Evolutionary conservation across 352 stramenopile genomes (phyloP), one percentile per base, ranked within the genome.

Genomic region (Globisporangium splendens): DNA sequence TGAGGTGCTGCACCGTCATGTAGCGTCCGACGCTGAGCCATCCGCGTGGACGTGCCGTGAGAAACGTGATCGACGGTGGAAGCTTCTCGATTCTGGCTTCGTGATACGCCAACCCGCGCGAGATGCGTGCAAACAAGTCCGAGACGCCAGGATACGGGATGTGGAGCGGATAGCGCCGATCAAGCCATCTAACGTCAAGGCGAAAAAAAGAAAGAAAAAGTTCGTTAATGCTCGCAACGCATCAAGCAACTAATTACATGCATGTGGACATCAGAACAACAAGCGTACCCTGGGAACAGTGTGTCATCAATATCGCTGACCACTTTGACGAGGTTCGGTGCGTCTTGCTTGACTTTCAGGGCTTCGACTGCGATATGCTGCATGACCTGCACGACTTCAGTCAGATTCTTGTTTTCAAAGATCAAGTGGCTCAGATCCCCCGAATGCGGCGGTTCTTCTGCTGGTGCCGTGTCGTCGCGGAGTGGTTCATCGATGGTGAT

Each of bases 271-370:
- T n/a, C n/a, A 2, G 14, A 8, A 57, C 13, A n/a, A 8, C 11
- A 18, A 20, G 59, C 54, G 33, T 60, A 82, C 33, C 85, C 85
- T 8, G 85, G 66, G 41, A 90, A 93, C 7, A 94, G 64, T 24
- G 85, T 94, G 62, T 94, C 85, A 44, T 94, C 85, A 41, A 94
- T 94, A 50, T 94, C 85, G 50, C 85, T 94, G n/a, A 94, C 71
- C 7, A 94, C 84, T 58, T 94, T 94, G 28, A 94, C 58, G n/a
- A 94, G 65, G 5, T 83, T 58, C 15, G 83, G 78, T 39, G 71
- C 59, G 18, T 77, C 53, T 13, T 74, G 44, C 35, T 83, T 86
- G 14, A 91, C 83, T 42, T 89, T 88, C 46, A 89, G 47, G 41
- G 79, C 75, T 51, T 93, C 85, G 11, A 91, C 70, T 13, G 83